Percentiles rank a stretch among this genome's conserved stretches.
Evolutionary conservation across 768 basidiomycete species (phyloP).

Genomic region (Rhizopogon vinicolor): DNA sequence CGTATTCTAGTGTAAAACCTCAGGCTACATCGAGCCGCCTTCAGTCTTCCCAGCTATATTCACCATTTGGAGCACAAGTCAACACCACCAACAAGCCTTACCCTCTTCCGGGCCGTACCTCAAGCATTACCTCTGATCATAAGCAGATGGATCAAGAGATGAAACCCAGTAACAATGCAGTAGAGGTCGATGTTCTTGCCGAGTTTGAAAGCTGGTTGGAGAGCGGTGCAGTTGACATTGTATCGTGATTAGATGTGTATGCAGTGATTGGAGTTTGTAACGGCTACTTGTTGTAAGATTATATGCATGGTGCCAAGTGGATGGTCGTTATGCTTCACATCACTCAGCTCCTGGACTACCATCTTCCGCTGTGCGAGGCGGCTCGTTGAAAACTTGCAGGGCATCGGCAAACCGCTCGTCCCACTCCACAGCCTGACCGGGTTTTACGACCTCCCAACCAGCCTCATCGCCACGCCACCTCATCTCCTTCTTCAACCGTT

Average conservation of each 20-base stretch:
- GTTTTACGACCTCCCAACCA: conserved; percentile 76
- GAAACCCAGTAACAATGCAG: conserved; percentile 5
- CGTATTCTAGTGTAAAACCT: neutral
- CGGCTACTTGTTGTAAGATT: neutral
- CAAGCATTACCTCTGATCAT: neutral
- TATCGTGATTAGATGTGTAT: neutral
- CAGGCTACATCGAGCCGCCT: neutral
- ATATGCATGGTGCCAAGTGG: neutral
- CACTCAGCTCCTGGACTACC: neutral
- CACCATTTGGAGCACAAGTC: neutral
- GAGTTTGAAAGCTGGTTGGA: conserved; percentile 68
- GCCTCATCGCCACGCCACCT: conserved; percentile 76
- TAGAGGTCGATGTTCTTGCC: conserved; percentile 46
- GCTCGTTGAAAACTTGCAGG: conserved; percentile 56
- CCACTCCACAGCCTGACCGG: conserved; percentile 65
- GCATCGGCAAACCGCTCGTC: conserved; percentile 63
- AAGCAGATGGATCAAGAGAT: neutral
- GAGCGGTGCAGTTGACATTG: conserved; percentile 57
- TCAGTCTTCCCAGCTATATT: neutral
- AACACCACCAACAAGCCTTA: neutral
- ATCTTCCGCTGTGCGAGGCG: conserved; percentile 19
- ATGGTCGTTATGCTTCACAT: neutral
- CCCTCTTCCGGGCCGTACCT: neutral
- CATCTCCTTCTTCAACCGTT: conserved; percentile 85
- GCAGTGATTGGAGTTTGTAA: neutral